Evolutionary conservation across 306 rosid genomes (phyloP).

Genomic region (Quercus rubra): DNA sequence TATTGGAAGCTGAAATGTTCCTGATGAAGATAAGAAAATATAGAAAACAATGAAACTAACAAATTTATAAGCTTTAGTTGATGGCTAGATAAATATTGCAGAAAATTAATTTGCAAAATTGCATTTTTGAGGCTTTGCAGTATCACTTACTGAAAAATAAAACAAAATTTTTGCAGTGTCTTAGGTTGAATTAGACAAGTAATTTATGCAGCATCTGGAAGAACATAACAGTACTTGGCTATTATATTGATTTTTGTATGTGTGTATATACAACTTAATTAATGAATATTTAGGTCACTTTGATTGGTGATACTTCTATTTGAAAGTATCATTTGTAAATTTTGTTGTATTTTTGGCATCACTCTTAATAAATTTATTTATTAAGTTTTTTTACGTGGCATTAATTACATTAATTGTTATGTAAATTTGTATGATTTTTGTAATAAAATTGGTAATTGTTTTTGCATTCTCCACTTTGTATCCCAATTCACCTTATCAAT

Average conservation of each 20-base stretch:
- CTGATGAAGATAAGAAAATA: conserved; percentile 11
- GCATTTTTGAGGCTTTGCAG: background rate
- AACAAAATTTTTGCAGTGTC: no score
- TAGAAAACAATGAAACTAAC: conserved; percentile 3
- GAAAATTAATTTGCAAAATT: background rate
- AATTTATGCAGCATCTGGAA: background rate
- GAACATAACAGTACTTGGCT: background rate
- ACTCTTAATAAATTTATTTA: no score
- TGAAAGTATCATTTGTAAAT: no score
- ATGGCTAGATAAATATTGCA: background rate
- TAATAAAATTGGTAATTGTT: no score
- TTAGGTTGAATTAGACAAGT: background rate
- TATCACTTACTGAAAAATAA: no score
- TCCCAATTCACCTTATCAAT: no score
- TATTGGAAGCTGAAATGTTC: conserved; percentile 12
- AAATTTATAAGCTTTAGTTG: background rate
- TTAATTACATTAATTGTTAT: no score
- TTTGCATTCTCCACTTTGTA: no score
- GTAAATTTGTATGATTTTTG: no score
- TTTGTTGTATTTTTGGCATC: no score
- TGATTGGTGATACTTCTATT: no score
- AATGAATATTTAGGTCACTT: background rate
- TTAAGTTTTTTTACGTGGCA: no score
- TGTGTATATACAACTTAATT: background rate
- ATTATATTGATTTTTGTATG: background rate